A percentile compares a stretch with the other conserved stretches of the same genome.
Evolutionary conservation across 1,284 basidiomycete genomes (phyloP).

Genomic region (Microbotryum lychnidis-dioicae): DNA sequence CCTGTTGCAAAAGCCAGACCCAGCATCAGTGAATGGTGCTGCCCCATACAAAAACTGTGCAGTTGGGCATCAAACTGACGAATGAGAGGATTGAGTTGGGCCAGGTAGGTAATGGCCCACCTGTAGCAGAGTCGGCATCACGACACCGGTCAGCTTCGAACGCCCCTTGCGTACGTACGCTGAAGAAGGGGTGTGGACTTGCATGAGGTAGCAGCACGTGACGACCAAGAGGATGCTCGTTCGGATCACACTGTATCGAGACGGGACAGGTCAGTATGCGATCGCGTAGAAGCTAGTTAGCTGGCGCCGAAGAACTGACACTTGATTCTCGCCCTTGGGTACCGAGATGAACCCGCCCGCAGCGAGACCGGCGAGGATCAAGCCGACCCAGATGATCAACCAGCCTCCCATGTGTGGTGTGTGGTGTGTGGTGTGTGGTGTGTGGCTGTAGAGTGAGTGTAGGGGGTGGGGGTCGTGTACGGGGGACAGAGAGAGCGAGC

Average conservation of each 20-base stretch:
- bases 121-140: conserved; percentile 18
- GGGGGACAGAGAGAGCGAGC: too few relatives aligned
- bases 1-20: too few relatives aligned
- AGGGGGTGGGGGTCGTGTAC: too few relatives aligned
- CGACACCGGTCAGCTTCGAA: too few relatives aligned
- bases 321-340: conserved; percentile 78
- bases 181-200: conserved; percentile 12
- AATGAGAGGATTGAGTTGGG: conserved; percentile 80
- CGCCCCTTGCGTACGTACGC: background rate
- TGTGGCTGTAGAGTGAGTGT: background rate
- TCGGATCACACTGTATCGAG: conserved; percentile 59
- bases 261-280: conserved; percentile 1
- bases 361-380: conserved; percentile 51
- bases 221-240: conserved; percentile 67
- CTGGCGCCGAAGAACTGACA: conserved; percentile 52
- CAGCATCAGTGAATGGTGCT: too few relatives aligned
- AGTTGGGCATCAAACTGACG: conserved; percentile 45
- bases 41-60: too few relatives aligned
- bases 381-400: conserved; percentile 33
- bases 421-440: conserved; percentile 1
- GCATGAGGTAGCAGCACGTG: conserved; percentile 75
- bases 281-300: background rate
- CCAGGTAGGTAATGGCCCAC: conserved; percentile 88
- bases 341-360: conserved; percentile 57
- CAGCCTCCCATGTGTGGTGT: conserved; percentile 33